Conservation (phyloP, 192 early-diverging fungal species). For the Coemansia sp. region DNA sequence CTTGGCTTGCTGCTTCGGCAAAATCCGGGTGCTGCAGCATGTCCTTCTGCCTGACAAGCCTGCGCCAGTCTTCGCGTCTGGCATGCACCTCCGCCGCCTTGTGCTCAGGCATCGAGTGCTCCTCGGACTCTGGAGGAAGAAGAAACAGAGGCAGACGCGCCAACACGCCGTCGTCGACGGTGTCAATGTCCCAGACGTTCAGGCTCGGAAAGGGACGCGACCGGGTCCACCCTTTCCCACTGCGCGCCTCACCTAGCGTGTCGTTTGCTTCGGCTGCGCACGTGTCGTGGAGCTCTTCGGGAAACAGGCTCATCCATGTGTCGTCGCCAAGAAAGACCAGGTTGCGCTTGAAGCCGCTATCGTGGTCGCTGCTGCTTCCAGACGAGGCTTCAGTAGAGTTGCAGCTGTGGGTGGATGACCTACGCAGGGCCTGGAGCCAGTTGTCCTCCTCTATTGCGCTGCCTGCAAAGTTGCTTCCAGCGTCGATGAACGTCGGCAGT, state of each 20-base stretch:
- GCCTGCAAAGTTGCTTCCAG: slow-evolving; percentile 79
- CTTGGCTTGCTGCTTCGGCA: no score
- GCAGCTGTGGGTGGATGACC: slow-evolving; percentile 11
- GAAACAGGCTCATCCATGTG: slow-evolving; percentile 91
- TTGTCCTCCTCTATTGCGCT: slow-evolving; percentile 77
- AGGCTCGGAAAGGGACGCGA: slow-evolving; percentile 69
- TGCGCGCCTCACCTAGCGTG: slow-evolving; percentile 1
- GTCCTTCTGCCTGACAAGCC: slow-evolving; percentile 35
- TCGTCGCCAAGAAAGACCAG: slow-evolving; percentile 91
- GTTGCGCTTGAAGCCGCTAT: slow-evolving; percentile 32
- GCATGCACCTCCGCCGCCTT: slow-evolving; percentile 8
- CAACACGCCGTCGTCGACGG: slow-evolving; percentile 85
- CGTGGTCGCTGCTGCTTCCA: neutral
- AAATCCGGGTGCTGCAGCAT: slow-evolving; percentile 39
- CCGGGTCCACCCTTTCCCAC: slow-evolving; percentile 50
- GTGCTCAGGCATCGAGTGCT: neutral
- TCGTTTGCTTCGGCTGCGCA: slow-evolving; percentile 13
- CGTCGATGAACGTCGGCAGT: slow-evolving; percentile 79
- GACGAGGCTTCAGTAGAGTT: neutral
- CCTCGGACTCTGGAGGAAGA: slow-evolving; percentile 17
- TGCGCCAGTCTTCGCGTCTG: slow-evolving; percentile 26
- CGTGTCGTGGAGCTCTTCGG: slow-evolving; percentile 58
- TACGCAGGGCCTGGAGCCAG: slow-evolving; percentile 65
- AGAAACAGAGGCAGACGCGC: slow-evolving; percentile 58
- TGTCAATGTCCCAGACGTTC: slow-evolving; percentile 88